Conservation (phyloP, 805 yeast genomes). For the Candida maltosa region DNA sequence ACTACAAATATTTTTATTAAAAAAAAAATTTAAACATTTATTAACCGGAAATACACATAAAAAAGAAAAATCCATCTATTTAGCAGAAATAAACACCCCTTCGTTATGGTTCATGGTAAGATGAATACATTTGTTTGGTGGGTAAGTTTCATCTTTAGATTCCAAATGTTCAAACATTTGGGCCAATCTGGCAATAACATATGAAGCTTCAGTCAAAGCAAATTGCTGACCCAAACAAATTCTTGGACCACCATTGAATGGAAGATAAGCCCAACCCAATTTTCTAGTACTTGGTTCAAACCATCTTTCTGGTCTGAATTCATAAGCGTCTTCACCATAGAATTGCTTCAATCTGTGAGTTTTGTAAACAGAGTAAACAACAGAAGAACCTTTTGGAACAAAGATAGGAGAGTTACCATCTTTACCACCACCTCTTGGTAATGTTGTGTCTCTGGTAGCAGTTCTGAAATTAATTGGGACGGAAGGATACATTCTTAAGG, state of each 20-base stretch:
- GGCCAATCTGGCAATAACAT: constrained; percentile 34
- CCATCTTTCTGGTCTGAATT: constrained; percentile 51
- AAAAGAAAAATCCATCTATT: neutral
- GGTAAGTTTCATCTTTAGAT: constrained; percentile 21
- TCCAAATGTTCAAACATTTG: constrained; percentile 21
- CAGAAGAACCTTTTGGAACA: constrained; percentile 41
- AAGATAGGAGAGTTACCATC: constrained; percentile 36
- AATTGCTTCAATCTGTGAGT: constrained; percentile 39
- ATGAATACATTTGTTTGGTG: constrained; percentile 28
- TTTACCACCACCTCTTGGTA: constrained; percentile 37
- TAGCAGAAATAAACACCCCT: constrained; percentile 18
- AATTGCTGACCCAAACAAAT: constrained; percentile 56
- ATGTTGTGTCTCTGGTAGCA: constrained; percentile 27
- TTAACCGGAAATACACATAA: neutral
- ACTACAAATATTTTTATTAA: neutral
- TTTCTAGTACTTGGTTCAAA: constrained; percentile 25
- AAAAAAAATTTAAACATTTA: neutral
- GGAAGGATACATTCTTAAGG: constrained; percentile 31
- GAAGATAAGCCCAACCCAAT: constrained; percentile 47
- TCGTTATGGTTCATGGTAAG: constrained; percentile 24
- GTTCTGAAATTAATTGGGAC: constrained; percentile 32
- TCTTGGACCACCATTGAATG: constrained; percentile 56
- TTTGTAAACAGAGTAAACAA: constrained; percentile 35
- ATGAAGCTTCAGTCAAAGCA: constrained; percentile 51
- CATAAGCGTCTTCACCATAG: constrained; percentile 46